phyloP scores from a whole-genome alignment of 371 early-diverging fungal species.

The Scutellospora calospora region DNA sequence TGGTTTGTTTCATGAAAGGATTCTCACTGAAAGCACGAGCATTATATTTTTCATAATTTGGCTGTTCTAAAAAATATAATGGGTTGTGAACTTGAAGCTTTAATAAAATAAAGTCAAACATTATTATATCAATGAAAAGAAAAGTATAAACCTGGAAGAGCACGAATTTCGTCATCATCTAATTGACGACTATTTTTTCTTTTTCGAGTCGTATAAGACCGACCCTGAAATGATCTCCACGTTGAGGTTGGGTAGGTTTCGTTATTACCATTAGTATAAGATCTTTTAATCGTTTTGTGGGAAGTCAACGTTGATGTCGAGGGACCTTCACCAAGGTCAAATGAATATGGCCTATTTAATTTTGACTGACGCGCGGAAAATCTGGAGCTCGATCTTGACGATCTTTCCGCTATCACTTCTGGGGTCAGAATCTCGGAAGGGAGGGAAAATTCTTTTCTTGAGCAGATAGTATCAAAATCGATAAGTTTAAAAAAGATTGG shows the following conservation, averaged over 20 bases:
- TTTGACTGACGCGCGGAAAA: neutral
- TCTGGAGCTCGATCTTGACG: neutral
- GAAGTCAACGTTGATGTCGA: neutral
- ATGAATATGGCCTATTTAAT: neutral
- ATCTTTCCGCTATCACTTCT: neutral
- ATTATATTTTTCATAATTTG: constrained; percentile 10
- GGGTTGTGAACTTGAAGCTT: no score
- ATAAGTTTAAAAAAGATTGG: neutral
- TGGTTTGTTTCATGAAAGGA: constrained; percentile 9
- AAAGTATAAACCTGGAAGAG: neutral
- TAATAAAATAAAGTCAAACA: neutral
- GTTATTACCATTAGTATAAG: neutral
- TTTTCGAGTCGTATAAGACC: constrained; percentile 1
- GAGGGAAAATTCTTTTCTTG: neutral
- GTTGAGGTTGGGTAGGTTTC: neutral
- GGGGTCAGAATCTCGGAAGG: neutral
- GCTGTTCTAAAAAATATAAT: constrained; percentile 1
- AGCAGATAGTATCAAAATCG: constrained; percentile 10
- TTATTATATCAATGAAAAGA: neutral
- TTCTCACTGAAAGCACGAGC: constrained; percentile 2
- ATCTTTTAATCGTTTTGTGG: constrained; percentile 9
- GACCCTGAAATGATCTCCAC: neutral
- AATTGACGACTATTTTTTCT: constrained; percentile 14
- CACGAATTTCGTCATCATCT: constrained; percentile 11
- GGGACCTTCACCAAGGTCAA: neutral